Base-by-base conservation (phyloP, 768 basidiomycete genomes). In the Coprinellus aureogranulatus region DNA sequence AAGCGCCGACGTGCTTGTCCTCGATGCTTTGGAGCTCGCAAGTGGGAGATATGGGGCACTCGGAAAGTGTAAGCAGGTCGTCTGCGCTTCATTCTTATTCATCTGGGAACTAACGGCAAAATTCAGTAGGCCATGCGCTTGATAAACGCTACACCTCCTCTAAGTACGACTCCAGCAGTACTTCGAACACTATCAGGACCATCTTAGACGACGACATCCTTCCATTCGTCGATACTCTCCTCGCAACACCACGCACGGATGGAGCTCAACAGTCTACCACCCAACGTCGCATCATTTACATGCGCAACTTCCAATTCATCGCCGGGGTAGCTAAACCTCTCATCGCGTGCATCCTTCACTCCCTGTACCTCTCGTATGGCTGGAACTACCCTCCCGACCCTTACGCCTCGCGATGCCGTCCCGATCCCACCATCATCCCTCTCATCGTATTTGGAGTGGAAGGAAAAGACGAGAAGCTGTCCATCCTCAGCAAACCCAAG, bases 11-110 rank as follows among this genome's bases (percentile, higher is more conserved):
- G 51, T 64, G 23, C 26, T 64, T 2, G 54, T 61, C 41, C 47
- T 64, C 28, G 62, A 64, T 45, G 58, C 62, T 18, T 47, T 64
- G 12, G 58, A 64, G 51, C 41, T 64, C 1, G 62, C 61, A 14
- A 28, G 53, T 26, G 59, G 59, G 18, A 54, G 58, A 46, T 52
- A 49, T 18, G 61, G 61, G 22, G 40, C 37, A 30, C 52, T 62
- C 41, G 61, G 61, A n/a, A 44, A 57, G 53, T 55, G 60, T 62
- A 47, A 28, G 56, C 11, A 2, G 34, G 14, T 37, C 23, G 4
- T 11, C 30, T 37, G 12, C 28, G 4, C n/a, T n/a, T n/a, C 28
- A 11, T 25, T 2, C 34, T 37, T 18, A 34, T 37, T 20, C 18
- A 9, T 22, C 20, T 22, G 34, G 34, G 34, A 6, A 14, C 14